phyloP scores from a whole-genome alignment of 1,139 yeast species.

The Protomyces inouyei region DNA sequence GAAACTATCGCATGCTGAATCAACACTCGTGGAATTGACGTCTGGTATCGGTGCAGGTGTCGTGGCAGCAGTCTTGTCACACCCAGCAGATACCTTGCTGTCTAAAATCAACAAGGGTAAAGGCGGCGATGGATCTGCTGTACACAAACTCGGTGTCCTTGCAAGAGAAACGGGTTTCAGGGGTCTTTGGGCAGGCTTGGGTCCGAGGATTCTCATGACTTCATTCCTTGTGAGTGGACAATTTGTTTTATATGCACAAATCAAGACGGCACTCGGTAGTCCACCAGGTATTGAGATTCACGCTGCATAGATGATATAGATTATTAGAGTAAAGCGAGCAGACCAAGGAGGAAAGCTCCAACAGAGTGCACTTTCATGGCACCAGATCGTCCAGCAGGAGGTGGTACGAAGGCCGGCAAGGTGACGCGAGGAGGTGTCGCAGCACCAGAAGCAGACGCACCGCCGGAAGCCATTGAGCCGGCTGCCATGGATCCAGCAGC shows the following conservation, averaged over 20 bases:
- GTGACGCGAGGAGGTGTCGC: not conserved
- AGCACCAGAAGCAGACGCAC: not conserved
- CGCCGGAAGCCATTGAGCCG: not conserved
- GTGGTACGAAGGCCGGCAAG: not conserved
- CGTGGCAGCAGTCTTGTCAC: constrained; percentile 82
- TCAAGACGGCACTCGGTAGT: constrained; percentile 82
- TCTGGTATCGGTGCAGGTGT: constrained; percentile 89
- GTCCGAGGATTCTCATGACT: constrained; percentile 90
- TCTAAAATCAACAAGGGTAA: constrained; percentile 80
- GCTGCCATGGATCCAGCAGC: not conserved
- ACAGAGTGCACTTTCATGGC: not conserved
- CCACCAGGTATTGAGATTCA: constrained; percentile 51
- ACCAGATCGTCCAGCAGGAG: not conserved
- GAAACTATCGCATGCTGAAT: constrained; percentile 31
- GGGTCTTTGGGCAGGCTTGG: constrained; percentile 92
- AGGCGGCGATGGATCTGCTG: constrained; percentile 55
- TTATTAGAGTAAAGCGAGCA: not conserved
- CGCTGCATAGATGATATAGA: not conserved
- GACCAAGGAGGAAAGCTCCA: not conserved
- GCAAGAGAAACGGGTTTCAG: constrained; percentile 75
- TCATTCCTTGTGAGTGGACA: constrained; percentile 96
- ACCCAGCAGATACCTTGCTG: constrained; percentile 85
- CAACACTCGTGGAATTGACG: constrained; percentile 64
- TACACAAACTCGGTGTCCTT: constrained; percentile 51
- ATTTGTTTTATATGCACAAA: constrained; percentile 92